Evolutionary conservation across 2,329 filamentous ascomycete species (phyloP).

Genomic region (Immersiporthe knoxdaviesiana): DNA sequence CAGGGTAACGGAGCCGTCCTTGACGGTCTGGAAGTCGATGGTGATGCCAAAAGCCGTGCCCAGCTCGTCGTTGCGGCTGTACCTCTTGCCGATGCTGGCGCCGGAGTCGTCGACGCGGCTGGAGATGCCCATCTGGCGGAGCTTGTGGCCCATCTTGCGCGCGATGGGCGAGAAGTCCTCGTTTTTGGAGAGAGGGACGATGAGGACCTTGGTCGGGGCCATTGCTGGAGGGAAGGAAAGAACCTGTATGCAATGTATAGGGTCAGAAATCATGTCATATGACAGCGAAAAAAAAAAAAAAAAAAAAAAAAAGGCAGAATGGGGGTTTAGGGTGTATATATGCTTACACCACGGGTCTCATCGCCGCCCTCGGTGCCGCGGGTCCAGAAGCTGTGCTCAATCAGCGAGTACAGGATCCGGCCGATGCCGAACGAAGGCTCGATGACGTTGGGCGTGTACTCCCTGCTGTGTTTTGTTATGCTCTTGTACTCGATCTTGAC

Average conservation of each 20-base stretch:
- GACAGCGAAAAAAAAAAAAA: background rate
- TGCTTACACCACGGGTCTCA: slow-evolving; percentile 82
- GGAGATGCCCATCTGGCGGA: slow-evolving; percentile 77
- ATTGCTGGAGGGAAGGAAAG: slow-evolving; percentile 64
- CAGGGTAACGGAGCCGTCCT: slow-evolving; percentile 85
- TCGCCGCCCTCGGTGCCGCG: slow-evolving; percentile 71
- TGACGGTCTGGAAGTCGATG: slow-evolving; percentile 91
- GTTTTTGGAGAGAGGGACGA: slow-evolving; percentile 86
- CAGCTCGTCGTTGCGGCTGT: slow-evolving; percentile 92
- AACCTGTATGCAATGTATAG: slow-evolving; percentile 57
- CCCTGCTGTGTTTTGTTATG: slow-evolving; percentile 79
- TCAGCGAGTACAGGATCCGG: slow-evolving; percentile 87
- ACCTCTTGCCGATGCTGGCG: slow-evolving; percentile 92
- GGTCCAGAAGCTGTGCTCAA: slow-evolving; percentile 96
- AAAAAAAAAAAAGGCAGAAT: background rate
- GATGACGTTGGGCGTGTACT: slow-evolving; percentile 94
- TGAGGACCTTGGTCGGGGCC: slow-evolving; percentile 92
- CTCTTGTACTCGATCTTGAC: slow-evolving; percentile 84
- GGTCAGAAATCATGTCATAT: background rate
- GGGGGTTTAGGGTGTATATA: slow-evolving; percentile 1
- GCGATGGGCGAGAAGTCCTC: slow-evolving; percentile 79
- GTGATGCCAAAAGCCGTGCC: slow-evolving; percentile 94
- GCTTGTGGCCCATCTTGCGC: slow-evolving; percentile 71
- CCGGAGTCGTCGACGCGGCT: slow-evolving; percentile 89
- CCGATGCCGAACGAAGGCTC: slow-evolving; percentile 98